These are phyloP conservation scores for Cercospora beticola DNA, from an alignment of 2,329 filamentous ascomycete species.

Conservation along the genomic window DNA sequence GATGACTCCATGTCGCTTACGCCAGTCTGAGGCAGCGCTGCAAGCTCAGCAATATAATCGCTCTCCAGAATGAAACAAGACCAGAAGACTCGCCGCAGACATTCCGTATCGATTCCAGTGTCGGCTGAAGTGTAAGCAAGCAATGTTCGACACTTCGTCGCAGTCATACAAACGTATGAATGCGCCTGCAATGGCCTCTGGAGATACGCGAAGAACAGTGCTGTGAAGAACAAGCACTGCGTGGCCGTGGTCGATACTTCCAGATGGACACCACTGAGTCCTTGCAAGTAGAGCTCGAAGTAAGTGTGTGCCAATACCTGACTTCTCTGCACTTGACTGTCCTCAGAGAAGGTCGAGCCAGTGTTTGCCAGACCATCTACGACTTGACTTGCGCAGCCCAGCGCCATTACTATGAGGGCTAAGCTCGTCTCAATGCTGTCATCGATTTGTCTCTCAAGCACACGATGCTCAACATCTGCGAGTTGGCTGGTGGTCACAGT, in stretches of 20 bases:
- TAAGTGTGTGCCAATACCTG: conserved; percentile 13
- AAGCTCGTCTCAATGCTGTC: conserved; percentile 13
- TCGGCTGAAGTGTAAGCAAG: conserved; percentile 21
- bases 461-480: conserved; percentile 14
- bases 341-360: background rate
- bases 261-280: conserved; percentile 13
- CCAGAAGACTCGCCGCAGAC: conserved; percentile 19
- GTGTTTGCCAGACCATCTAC: background rate
- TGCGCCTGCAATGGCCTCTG: conserved; percentile 20
- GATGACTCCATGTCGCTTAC: conserved; percentile 18
- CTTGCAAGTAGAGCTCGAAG: conserved; percentile 13
- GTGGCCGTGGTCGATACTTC: conserved; percentile 16
- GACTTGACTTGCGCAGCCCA: conserved; percentile 14
- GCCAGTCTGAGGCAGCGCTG: conserved; percentile 17
- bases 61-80: conserved; percentile 18
- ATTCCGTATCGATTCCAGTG: conserved; percentile 17
- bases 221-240: conserved; percentile 20
- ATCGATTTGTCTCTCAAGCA: conserved; percentile 6
- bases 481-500: conserved; percentile 7
- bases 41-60: conserved; percentile 20
- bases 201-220: conserved; percentile 21
- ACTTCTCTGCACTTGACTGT: background rate
- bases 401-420: conserved; percentile 15
- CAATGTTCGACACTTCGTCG: conserved; percentile 16
- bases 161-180: conserved; percentile 18